phyloP scores from a whole-genome alignment of 2,329 filamentous ascomycete species.

The Colletotrichum endophyticum region DNA sequence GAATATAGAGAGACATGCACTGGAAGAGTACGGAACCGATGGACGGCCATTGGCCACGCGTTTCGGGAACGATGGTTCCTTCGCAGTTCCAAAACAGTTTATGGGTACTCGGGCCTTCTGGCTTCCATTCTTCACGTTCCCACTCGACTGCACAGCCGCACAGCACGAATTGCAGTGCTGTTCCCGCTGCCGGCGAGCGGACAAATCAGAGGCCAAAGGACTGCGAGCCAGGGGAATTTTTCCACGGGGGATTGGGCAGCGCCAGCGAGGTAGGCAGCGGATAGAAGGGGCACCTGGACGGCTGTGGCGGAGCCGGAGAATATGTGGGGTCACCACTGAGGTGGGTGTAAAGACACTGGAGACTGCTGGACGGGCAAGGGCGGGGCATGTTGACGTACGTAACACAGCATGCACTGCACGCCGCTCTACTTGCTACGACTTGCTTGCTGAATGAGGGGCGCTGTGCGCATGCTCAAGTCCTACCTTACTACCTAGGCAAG shows the following conservation, averaged over 20 bases:
- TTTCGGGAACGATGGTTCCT: background rate
- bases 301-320: constrained; percentile 13
- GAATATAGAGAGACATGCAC: background rate
- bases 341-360: background rate
- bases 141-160: constrained; percentile 15
- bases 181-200: background rate
- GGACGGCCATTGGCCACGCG: constrained; percentile 8
- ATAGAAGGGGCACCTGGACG: background rate
- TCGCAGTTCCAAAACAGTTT: background rate
- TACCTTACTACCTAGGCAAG: background rate
- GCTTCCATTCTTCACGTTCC: background rate
- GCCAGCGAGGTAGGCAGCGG: background rate
- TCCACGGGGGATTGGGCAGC: background rate
- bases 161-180: background rate
- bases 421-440: background rate
- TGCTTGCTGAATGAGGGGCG: background rate
- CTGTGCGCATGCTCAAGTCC: background rate
- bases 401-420: background rate
- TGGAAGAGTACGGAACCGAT: background rate
- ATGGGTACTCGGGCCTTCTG: background rate
- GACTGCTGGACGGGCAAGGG: background rate
- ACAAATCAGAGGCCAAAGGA: background rate
- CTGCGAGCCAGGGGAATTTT: background rate
- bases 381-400: constrained; percentile 12
- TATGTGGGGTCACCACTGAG: background rate